Base-by-base conservation (phyloP, 2,329 filamentous ascomycete genomes). In the Fusarium miscanthi region DNA sequence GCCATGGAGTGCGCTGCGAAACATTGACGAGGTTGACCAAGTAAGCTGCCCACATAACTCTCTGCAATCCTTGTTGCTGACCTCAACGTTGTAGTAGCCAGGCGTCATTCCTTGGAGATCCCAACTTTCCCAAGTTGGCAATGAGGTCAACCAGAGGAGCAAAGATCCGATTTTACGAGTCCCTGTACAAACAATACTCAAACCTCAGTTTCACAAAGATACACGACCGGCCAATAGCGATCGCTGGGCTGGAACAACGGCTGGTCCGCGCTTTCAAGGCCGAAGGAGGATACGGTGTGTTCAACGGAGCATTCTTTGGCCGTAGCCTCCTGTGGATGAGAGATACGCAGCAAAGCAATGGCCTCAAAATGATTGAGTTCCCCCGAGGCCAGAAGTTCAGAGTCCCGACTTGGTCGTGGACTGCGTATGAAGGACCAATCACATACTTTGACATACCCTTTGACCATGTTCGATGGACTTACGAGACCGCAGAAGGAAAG, bases 351-450 rank as follows among this genome's bases (percentile, higher is more conserved):
- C n/a, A 10, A 37, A 64, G 27, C 17, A 4, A 7, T 35, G 25
- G 46, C 6, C 42, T 71, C 25, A 60, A 11, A 31, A 31, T 51
- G 11, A 70, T 70, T 16, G 2, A 54, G 2, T 69, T 71, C 40
- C 49, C 70, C 8, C 14, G 21, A 7, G 27, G 30, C 16, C 60
- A 59, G 17, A 48, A 52, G 12, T 51, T 67, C 37, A 40, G 21
- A 8, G 73, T 77, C 1, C 80, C 80, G 5, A 66, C 75, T 0
- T 82, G 81, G 81, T 82, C 81, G 0, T 82, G 80, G 81, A 82
- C 81, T 78, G 78, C 76, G 1, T 80, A 81, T 33, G 25, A 75
- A 5, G 81, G 80, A 6, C 73, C 53, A 1, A 82, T 82, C 6
- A 54, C 68, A 10, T 82, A 76, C 35, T n/a, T 81, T 17, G 35